Conservation (phyloP, 148 eudicot species). For the Heliosperma pusillum region DNA sequence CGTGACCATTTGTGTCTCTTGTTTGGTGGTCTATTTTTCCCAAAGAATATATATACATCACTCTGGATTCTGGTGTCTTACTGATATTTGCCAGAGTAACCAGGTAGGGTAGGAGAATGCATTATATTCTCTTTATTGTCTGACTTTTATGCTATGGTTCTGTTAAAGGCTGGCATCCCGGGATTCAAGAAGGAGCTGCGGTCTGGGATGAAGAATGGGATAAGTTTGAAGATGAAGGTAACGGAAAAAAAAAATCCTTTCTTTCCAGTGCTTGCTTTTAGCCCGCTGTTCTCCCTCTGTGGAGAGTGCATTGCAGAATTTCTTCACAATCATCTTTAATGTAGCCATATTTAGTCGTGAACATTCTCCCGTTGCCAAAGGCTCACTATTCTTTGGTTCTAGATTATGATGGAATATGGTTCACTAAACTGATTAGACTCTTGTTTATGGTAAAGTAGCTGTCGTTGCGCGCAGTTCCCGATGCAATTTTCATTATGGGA, state of each 20-base stretch:
- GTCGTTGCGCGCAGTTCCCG: background rate
- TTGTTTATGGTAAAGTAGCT: background rate
- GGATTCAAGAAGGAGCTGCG: slow-evolving; percentile 75
- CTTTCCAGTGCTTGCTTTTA: background rate
- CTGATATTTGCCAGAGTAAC: background rate
- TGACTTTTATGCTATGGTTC: slow-evolving; percentile 20
- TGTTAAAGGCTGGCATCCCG: slow-evolving; percentile 90
- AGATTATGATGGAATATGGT: slow-evolving; percentile 2
- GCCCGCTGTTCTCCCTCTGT: background rate
- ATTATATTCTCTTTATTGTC: background rate
- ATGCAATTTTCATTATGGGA: background rate
- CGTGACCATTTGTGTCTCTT: background rate
- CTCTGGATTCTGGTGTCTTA: background rate
- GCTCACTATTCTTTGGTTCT: slow-evolving; percentile 27
- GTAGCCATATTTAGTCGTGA: background rate
- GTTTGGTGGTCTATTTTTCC: background rate
- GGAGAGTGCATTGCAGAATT: slow-evolving; percentile 4
- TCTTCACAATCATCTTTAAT: background rate
- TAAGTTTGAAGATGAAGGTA: slow-evolving; percentile 97
- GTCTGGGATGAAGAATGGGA: slow-evolving; percentile 99
- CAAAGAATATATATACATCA: background rate
- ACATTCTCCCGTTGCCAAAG: background rate
- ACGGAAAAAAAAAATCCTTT: background rate
- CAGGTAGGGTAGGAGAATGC: background rate
- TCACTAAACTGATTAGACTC: slow-evolving; percentile 17